phyloP scores from a whole-genome alignment of 2,329 filamentous ascomycete species.

The Fusarium algeriense region DNA sequence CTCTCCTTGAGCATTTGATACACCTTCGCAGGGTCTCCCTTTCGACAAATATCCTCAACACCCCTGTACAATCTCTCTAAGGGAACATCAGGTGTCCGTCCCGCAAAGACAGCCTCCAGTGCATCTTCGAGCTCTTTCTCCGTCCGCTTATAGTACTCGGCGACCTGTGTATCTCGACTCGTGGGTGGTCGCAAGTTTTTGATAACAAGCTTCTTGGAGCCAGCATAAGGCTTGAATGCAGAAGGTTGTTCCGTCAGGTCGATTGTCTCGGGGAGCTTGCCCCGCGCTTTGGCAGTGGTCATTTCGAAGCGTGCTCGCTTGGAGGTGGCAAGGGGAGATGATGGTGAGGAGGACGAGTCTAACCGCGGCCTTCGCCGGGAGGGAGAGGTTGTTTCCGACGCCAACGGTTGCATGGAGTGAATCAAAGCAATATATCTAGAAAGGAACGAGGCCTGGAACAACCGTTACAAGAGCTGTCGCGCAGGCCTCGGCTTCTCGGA shows the following conservation, averaged over 20 bases:
- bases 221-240: conserved; percentile 77
- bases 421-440: conserved; percentile 1
- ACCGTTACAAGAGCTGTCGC: conserved; percentile 44
- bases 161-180: conserved; percentile 70
- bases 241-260: conserved; percentile 53
- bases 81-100: conserved; percentile 73
- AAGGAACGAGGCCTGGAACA: conserved; percentile 45
- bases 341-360: conserved; percentile 51
- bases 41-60: conserved; percentile 90
- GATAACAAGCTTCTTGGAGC: conserved; percentile 88
- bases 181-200: conserved; percentile 83
- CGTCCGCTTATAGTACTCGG: conserved; percentile 81
- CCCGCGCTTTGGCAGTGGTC: conserved; percentile 54
- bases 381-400: conserved; percentile 48
- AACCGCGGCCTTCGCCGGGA: conserved; percentile 56
- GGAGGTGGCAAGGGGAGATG: conserved; percentile 39
- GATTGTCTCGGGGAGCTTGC: conserved; percentile 56
- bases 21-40: conserved; percentile 76
- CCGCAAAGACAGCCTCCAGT: conserved; percentile 78
- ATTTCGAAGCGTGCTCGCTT: conserved; percentile 54
- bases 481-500: conserved; percentile 45
- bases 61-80: conserved; percentile 90
- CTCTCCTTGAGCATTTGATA: conserved; percentile 74
- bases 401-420: conserved; percentile 52
- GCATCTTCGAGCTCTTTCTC: conserved; percentile 81